These are phyloP conservation scores for Galeopsis tetrahit DNA, from an alignment of 257 asterid species.

Conservation along the genomic window DNA sequence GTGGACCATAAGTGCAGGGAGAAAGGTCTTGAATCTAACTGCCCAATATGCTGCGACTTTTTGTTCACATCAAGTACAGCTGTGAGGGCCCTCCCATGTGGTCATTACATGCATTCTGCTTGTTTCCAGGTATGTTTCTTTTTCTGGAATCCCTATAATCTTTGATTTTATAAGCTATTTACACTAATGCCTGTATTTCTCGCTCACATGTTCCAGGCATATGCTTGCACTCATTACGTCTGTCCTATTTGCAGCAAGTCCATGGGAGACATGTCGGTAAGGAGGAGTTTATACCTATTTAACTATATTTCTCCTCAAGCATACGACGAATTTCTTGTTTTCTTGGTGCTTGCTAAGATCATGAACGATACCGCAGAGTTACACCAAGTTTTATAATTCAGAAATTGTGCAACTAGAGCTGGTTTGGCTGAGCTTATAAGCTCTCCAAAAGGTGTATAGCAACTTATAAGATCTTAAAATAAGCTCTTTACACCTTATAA, in stretches of 20 bases:
- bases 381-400: neutral
- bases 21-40: slow-evolving; percentile 95
- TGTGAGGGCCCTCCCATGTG: slow-evolving; percentile 95
- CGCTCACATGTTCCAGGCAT: slow-evolving; percentile 62
- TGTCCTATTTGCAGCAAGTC: slow-evolving; percentile 99
- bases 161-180: neutral
- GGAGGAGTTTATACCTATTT: slow-evolving; percentile 33
- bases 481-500: too few species aligned
- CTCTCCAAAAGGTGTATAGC: too few species aligned
- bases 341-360: neutral
- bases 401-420: neutral
- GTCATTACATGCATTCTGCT: slow-evolving; percentile 98
- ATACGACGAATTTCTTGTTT: neutral
- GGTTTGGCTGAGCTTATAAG: too few species aligned
- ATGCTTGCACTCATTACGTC: slow-evolving; percentile 88
- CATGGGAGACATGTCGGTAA: slow-evolving; percentile 99
- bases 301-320: neutral
- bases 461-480: too few species aligned
- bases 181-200: slow-evolving; percentile 2
- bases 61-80: slow-evolving; percentile 90
- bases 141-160: neutral
- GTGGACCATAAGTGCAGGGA: slow-evolving; percentile 93
- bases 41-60: slow-evolving; percentile 95
- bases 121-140: slow-evolving; percentile 80
- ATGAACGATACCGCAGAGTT: slow-evolving; percentile 1